Conservation (phyloP, 2,329 filamentous ascomycete species). For the Curvularia lunata region DNA sequence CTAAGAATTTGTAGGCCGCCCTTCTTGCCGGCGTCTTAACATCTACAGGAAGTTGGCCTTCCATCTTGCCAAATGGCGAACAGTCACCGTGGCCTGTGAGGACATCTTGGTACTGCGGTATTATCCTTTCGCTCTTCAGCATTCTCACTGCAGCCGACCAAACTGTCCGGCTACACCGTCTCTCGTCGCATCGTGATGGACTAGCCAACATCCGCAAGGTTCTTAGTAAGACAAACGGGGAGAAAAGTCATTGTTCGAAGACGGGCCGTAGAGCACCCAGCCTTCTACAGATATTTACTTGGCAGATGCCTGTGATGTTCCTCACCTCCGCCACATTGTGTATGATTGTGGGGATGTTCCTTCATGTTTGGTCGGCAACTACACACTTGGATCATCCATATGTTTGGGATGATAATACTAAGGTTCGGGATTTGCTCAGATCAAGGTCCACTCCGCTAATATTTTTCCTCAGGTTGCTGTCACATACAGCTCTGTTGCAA, state of each 20-base stretch:
- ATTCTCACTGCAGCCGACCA: slow-evolving; percentile 55
- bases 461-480: slow-evolving; percentile 23
- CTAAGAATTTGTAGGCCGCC: slow-evolving; percentile 37
- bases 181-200: slow-evolving; percentile 52
- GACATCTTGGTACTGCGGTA: slow-evolving; percentile 53
- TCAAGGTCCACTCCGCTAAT: not conserved
- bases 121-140: slow-evolving; percentile 59
- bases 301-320: slow-evolving; percentile 50
- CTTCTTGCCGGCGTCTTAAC: slow-evolving; percentile 51
- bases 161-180: slow-evolving; percentile 52
- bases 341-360: slow-evolving; percentile 50
- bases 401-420: slow-evolving; percentile 44
- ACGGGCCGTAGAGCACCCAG: slow-evolving; percentile 33
- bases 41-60: slow-evolving; percentile 54
- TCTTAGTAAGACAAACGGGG: slow-evolving; percentile 37
- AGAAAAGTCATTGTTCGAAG: slow-evolving; percentile 24
- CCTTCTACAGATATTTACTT: slow-evolving; percentile 43
- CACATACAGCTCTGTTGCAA: slow-evolving; percentile 23
- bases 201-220: slow-evolving; percentile 45
- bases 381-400: slow-evolving; percentile 26
- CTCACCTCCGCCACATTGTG: slow-evolving; percentile 43
- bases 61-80: slow-evolving; percentile 48
- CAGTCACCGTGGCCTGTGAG: slow-evolving; percentile 51
- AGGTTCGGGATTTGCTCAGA: slow-evolving; percentile 21
- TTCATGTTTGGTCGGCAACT: slow-evolving; percentile 49